phyloP scores from a whole-genome alignment of 352 stramenopile species.

The Globisporangium cederbergense region DNA sequence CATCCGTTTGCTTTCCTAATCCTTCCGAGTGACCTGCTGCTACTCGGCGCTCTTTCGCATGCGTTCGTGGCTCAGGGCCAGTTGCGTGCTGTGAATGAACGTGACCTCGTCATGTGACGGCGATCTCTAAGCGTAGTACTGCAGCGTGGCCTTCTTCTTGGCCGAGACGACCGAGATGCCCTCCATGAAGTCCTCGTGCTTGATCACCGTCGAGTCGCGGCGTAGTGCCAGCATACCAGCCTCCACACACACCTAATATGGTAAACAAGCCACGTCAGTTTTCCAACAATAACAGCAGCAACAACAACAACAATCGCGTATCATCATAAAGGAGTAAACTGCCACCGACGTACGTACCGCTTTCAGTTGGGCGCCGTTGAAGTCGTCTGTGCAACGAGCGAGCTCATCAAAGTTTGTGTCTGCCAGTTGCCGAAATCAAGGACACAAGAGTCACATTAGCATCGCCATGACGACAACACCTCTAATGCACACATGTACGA shows the following conservation, averaged over 20 bases:
- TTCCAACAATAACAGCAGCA: too few relatives aligned
- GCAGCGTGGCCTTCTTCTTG: constrained; percentile 97
- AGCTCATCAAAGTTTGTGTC: constrained; percentile 98
- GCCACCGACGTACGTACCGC: constrained; percentile 52
- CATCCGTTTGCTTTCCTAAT: neutral
- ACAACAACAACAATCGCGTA: too few relatives aligned
- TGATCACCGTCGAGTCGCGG: constrained; percentile 93
- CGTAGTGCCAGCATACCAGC: constrained; percentile 97
- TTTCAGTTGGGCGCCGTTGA: constrained; percentile 98
- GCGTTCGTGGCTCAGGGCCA: neutral
- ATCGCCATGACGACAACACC: neutral
- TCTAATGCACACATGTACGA: neutral
- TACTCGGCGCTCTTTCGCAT: neutral
- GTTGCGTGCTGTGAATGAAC: neutral
- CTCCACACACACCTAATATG: constrained; percentile 92
- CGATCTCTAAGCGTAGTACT: constrained; percentile 94
- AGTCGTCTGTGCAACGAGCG: constrained; percentile 97
- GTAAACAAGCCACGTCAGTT: neutral
- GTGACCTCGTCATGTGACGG: too few relatives aligned
- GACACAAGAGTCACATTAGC: neutral
- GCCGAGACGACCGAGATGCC: constrained; percentile 96
- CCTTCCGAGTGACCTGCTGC: neutral
- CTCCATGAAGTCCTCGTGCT: constrained; percentile 99
- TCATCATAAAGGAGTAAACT: neutral
- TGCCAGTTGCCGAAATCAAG: constrained; percentile 6